Base-by-base conservation (phyloP, 345 rosid genomes). In the Erucastrum elatum region DNA sequence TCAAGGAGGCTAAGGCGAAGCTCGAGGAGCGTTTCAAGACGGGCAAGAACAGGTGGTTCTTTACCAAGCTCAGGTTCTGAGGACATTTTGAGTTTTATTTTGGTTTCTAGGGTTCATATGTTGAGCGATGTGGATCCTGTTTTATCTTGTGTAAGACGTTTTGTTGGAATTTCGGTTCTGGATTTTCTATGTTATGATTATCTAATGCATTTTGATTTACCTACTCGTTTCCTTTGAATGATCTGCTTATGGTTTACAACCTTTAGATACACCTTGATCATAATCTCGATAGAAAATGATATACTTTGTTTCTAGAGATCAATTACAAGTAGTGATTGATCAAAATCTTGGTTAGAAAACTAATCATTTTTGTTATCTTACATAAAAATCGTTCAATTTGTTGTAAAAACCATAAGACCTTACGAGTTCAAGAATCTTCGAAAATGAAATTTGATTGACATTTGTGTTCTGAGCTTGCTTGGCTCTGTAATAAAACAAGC, bases 31-130 rank as follows among this genome's bases (percentile, higher is more conserved):
- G 90, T 80, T 87, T 87, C 80, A 87, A 87, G 77, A 85, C 90
- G 0, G 90, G 90, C 0, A 87, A 87, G 79, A 87, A 87, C 84
- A 83, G 90, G 60, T 87, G 90, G 90, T 87, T 86, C 79, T 87
- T 87, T 26, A 86, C 90, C 59, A 87, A 87, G 83, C 87, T 87
- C 77, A 86, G 87, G 88, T 87, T 87, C 62, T 86, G 70, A 83
- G 62, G 21, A 39, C 51, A 11, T 63, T 46, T 74, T 25, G 25
- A 59, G 73, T 58, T 44, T 67, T 27, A 2, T 56, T 51, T 74
- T 80, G 69, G 75, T 75, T 80, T 61, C 56, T 58, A 67, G 62
- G 82, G 64, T 74, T 74, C 65, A 46, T 75, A 4, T 73, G 77
- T 8, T 8, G 74, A 37, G 6, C n/a, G 61, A 44, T 51, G 74